Conservation (phyloP, 75 land plant genomes). For the Adiantum capillusveneris region DNA sequence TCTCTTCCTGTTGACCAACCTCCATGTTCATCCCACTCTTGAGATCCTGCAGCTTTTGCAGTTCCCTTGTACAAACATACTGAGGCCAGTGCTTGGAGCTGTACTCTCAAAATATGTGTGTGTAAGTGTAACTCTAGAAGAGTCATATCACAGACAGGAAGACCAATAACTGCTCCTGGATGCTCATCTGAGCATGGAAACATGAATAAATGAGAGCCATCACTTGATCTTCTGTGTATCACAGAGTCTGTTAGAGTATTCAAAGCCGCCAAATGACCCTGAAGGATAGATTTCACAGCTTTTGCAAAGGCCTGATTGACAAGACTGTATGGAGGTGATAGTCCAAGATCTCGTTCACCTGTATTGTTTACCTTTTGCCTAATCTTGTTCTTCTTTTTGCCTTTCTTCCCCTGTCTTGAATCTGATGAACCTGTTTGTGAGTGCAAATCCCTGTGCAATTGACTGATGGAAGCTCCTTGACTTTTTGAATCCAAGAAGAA, state of each 20-base stretch:
- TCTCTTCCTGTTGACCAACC: conserved; percentile 8
- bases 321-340: conserved; percentile 43
- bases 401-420: neutral
- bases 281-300: conserved; percentile 66
- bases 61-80: conserved; percentile 34
- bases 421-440: conserved; percentile 5
- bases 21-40: conserved; percentile 10
- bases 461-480: conserved; percentile 3
- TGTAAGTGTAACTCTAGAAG: conserved; percentile 78
- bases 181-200: neutral
- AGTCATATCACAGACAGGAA: conserved; percentile 46
- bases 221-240: conserved; percentile 31
- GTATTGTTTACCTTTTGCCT: neutral
- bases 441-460: neutral
- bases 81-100: conserved; percentile 59
- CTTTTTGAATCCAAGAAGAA: conserved; percentile 30
- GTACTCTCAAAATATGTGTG: conserved; percentile 54
- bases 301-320: conserved; percentile 90
- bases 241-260: conserved; percentile 60
- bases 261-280: conserved; percentile 66
- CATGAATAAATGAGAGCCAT: neutral
- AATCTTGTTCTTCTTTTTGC: neutral
- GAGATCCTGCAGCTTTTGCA: conserved; percentile 4
- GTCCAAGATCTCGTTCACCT: neutral
- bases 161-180: conserved; percentile 43